These are phyloP conservation scores for Sporothrix mexicana DNA, from an alignment of 2,329 filamentous ascomycete species.

Conservation along the genomic window DNA sequence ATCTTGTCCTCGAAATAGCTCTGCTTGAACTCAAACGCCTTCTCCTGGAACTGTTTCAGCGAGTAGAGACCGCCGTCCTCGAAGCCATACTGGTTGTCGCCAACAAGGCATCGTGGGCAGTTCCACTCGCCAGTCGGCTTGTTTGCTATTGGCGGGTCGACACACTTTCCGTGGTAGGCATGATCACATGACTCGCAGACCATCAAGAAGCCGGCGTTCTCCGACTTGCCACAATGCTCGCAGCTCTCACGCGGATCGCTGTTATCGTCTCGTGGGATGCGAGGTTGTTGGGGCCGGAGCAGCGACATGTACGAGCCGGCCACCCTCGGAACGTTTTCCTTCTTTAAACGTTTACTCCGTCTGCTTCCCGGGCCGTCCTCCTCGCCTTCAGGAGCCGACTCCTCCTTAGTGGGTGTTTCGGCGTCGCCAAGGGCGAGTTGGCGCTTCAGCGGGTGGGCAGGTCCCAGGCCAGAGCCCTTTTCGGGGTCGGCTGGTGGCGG, in stretches of 20 bases:
- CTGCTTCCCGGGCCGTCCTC: constrained; percentile 74
- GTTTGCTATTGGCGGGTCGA: constrained; percentile 81
- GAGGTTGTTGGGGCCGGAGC: constrained; percentile 80
- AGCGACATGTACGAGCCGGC: constrained; percentile 97
- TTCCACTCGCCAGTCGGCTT: constrained; percentile 92
- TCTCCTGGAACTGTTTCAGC: constrained; percentile 93
- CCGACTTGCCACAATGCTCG: constrained; percentile 81
- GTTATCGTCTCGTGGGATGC: constrained; percentile 62
- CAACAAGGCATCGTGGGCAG: constrained; percentile 91
- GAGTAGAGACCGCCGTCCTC: constrained; percentile 97
- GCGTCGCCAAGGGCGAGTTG: constrained; percentile 66
- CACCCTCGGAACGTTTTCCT: constrained; percentile 80
- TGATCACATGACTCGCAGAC: constrained; percentile 92
- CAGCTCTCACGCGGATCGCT: constrained; percentile 67
- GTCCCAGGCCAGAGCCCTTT: constrained; percentile 65
- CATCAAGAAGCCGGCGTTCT: constrained; percentile 72
- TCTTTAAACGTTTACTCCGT: constrained; percentile 91
- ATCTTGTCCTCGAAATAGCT: constrained; percentile 90
- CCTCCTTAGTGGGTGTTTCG: constrained; percentile 57
- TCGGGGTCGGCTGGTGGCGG: constrained; percentile 61
- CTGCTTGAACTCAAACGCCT: constrained; percentile 93
- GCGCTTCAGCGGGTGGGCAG: constrained; percentile 73
- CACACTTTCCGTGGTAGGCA: constrained; percentile 82
- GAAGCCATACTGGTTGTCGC: constrained; percentile 95
- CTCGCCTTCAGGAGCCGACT: constrained; percentile 53